Evolutionary conservation across 2,329 filamentous ascomycete species (phyloP), one percentile per base, ranked within the genome.

Genomic region (Colletotrichum sp.): DNA sequence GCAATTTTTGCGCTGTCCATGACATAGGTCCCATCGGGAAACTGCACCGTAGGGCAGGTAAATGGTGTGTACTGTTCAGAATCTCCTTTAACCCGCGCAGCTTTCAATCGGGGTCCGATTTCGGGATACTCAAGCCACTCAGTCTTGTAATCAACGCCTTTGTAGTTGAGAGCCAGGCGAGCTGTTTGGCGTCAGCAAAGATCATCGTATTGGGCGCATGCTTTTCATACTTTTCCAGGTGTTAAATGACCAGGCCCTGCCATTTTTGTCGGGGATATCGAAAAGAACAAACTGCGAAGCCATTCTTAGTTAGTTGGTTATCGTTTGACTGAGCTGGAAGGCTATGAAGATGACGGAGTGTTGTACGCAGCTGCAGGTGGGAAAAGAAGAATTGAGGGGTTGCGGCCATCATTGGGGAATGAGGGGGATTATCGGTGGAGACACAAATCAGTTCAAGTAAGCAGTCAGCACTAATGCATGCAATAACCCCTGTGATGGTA

Each of bases 111-210:
- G 2, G 90, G 83, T 70, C 86, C 88, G 76, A 95, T 87, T 52
- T 94, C 90, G 1, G 93, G 93, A 78, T 94, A 94, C 80, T 94
- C 92, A 15, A 92, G 83, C 92, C 92, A 95, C 87, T 92, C 86
- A 0, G 93, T 95, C 80, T 89, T 88, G 84, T 95, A 95, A 60
- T 91, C 87, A 15, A 95, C 82, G 2, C 86, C 86, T 81, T 95
- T 95, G 84, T 89, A 94, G 84, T 94, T 95, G 60, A 95, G 84
- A 4, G 89, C 81, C 71, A 95, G 83, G 3, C 93, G 92, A 60
- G 91, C 93, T 94, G 68, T 32, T 15, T 18, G 18, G 15, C 16
- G 38, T 38, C 65, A 70, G 18, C n/a, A 48, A 8, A 3, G 12
- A 12, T 21, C 12, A n/a, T 32, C 34, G 9, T n/a, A 28, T 48